Evolutionary conservation across 192 early-diverging fungal species (phyloP), one percentile per base, ranked within the genome.

Genomic region (Martensiomyces pterosporus): DNA sequence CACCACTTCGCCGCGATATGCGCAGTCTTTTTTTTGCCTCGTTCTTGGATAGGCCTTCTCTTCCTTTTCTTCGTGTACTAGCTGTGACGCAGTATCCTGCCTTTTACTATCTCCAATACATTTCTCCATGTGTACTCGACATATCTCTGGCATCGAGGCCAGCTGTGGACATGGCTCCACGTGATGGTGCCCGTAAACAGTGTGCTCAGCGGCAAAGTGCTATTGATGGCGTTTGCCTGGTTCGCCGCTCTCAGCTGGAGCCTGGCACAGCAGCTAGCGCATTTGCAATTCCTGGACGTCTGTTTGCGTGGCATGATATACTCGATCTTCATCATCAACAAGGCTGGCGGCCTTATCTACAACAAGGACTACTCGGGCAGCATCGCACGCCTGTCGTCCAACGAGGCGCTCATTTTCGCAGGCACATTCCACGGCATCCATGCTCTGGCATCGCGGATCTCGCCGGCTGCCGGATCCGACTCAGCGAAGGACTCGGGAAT

Each of bases 341-440:
- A 89, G 47, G 90, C 95, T 8, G 96, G 94, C 19, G 93, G 96
- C 24, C 82, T 97, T 16, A 88, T 96, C 49, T 97, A 92, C 72
- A 84, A 92, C 66, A 86, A 84, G 50, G 91, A 96, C 67, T 99
- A 89, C 72, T 79, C 80, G 19, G 83, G 85, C 17, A 83, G 88
- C 9, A 77, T 94, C 19, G 80, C 79, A 4, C 91, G 90, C 55
- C 77, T 99, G 12, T 83, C 91, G 1, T 87, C 80, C 27, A 99
- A 99, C 71, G 96, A 99, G 64, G 95, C 97, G 43, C 78, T 99
- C 15, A 92, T 97, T n/a, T 74, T 99, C 37, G 96, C 96, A 0
- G 95, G 93, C 51, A 98, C 93, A 13, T 93, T 98, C 60, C 95
- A 98, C 47, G 89, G 94, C 49, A 88, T 99, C 37, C 96, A 99